Evolutionary conservation across 768 basidiomycete genomes (phyloP).

Genomic region (Rhizopogon salebrosus): DNA sequence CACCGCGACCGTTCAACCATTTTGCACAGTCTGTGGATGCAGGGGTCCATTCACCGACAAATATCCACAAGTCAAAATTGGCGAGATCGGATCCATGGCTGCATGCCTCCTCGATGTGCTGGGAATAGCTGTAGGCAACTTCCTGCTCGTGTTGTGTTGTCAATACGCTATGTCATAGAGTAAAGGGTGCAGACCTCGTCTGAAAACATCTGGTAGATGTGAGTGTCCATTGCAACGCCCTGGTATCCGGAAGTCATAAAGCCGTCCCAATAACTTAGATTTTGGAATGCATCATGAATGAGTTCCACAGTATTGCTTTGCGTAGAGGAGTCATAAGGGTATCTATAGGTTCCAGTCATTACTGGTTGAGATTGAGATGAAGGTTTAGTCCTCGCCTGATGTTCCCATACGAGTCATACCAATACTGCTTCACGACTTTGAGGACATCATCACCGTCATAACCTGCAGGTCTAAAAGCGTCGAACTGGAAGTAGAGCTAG

Average conservation of each 20-base stretch:
- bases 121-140: conserved; percentile 2
- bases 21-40: conserved; percentile 69
- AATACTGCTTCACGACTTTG: conserved; percentile 46
- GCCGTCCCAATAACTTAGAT: conserved; percentile 34
- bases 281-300: conserved; percentile 1
- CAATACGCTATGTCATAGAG: not conserved
- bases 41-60: conserved; percentile 78
- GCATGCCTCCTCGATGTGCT: conserved; percentile 45
- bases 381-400: conserved; percentile 35
- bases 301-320: conserved; percentile 5
- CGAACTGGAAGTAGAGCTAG: not conserved
- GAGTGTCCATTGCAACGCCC: conserved; percentile 50
- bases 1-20: conserved; percentile 76
- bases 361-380: conserved; percentile 32
- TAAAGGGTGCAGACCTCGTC: conserved; percentile 27
- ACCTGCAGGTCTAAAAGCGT: conserved; percentile 36
- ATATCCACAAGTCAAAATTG: conserved; percentile 61
- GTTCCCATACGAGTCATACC: conserved; percentile 52
- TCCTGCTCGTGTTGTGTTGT: not conserved
- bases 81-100: conserved; percentile 39
- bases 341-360: conserved; percentile 5
- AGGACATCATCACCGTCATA: conserved; percentile 41
- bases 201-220: conserved; percentile 73
- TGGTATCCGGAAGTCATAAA: conserved; percentile 32
- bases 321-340: not conserved